Evolutionary conservation across 177 flowering plant species (phyloP).

Genomic region (Vitis hybrid): DNA sequence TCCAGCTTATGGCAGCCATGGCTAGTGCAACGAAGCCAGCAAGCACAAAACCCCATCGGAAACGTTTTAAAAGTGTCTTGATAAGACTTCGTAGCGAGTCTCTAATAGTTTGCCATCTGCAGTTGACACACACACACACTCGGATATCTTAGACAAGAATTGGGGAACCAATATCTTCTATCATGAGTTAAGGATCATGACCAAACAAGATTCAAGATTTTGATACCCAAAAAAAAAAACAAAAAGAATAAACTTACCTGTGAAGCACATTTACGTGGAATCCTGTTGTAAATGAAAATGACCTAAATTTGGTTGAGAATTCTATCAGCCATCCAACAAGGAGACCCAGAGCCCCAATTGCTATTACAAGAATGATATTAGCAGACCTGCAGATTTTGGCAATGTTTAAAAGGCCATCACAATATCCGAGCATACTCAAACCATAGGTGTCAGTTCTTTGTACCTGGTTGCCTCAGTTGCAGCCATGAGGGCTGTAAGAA

Average conservation of each 20-base stretch:
- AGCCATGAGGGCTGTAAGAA: constrained; percentile 90
- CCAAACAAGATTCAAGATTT: not conserved
- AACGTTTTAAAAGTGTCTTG: constrained; percentile 52
- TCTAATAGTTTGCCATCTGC: constrained; percentile 55
- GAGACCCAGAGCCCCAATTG: constrained; percentile 72
- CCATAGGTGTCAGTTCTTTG: not conserved
- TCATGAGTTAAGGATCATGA: no score
- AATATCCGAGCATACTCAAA: not conserved
- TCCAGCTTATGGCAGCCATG: constrained; percentile 85
- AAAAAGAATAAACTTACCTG: constrained; percentile 39
- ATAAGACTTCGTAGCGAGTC: constrained; percentile 44
- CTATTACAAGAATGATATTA: constrained; percentile 67
- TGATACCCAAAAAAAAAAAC: not conserved
- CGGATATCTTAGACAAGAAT: not conserved
- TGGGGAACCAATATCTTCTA: no score
- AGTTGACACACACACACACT: constrained; percentile 1
- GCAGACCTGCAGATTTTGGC: constrained; percentile 52
- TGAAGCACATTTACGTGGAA: constrained; percentile 31
- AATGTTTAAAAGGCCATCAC: constrained; percentile 5
- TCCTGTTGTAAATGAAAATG: constrained; percentile 34
- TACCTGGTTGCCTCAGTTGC: constrained; percentile 84
- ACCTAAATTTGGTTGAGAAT: constrained; percentile 44
- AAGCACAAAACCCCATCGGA: constrained; percentile 72
- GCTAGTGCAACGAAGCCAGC: constrained; percentile 57
- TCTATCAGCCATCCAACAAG: constrained; percentile 76